A percentile compares a stretch with the other conserved stretches of the same genome.
These are phyloP conservation scores for Cryphonectria radicalis DNA, from an alignment of 2,329 filamentous ascomycete species.

Conservation along the genomic window DNA sequence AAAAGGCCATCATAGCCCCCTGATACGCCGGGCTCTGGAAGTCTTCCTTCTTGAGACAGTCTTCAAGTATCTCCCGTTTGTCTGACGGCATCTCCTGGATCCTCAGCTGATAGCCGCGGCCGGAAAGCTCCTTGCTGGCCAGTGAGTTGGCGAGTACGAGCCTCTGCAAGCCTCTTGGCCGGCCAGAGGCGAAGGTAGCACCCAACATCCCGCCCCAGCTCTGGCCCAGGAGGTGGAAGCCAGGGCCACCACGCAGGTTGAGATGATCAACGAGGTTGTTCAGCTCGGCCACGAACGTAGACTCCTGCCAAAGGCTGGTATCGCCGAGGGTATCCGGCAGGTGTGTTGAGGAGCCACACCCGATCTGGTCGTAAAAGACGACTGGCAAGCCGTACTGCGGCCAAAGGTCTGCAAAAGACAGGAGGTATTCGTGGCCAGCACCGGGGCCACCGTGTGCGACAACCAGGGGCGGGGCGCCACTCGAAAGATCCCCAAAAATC, in stretches of 20 bases:
- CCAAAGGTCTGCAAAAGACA: constrained; percentile 27
- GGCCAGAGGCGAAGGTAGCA: constrained; percentile 10
- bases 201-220: constrained; percentile 18
- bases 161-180: constrained; percentile 32
- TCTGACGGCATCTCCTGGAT: constrained; percentile 14
- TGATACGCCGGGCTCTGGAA: constrained; percentile 8
- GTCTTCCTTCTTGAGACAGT: neutral
- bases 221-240: constrained; percentile 27
- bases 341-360: constrained; percentile 52
- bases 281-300: constrained; percentile 34
- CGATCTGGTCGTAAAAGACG: constrained; percentile 59
- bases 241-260: constrained; percentile 7
- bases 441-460: constrained; percentile 49
- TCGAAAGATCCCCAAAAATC: constrained; percentile 20
- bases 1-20: constrained; percentile 16
- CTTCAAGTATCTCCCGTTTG: neutral
- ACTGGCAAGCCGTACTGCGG: constrained; percentile 42
- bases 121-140: constrained; percentile 35
- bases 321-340: constrained; percentile 44
- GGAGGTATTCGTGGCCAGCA: constrained; percentile 46
- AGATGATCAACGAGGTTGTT: constrained; percentile 34
- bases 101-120: neutral
- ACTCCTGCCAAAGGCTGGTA: constrained; percentile 33
- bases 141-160: constrained; percentile 38
- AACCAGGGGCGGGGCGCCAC: constrained; percentile 12